These are phyloP conservation scores for Leccinum holopus DNA, from an alignment of 1,284 basidiomycete genomes.

Conservation along the genomic window DNA sequence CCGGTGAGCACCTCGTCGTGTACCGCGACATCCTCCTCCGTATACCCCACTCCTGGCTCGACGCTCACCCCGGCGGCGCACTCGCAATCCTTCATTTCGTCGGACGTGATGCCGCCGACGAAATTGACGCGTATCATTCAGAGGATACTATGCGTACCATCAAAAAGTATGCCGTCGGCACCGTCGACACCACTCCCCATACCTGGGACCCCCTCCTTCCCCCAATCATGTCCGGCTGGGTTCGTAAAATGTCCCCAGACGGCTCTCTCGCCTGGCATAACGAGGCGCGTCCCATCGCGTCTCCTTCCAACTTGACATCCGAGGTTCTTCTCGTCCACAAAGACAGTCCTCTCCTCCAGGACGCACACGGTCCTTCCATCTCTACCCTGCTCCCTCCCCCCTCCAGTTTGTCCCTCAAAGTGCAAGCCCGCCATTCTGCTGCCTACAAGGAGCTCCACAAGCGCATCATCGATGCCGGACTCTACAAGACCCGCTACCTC, in stretches of 20 bases:
- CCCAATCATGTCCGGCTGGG: slow-evolving; percentile 86
- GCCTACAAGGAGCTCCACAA: slow-evolving; percentile 84
- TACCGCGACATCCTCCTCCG: slow-evolving; percentile 77
- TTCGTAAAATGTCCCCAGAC: slow-evolving; percentile 45
- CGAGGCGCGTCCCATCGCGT: slow-evolving; percentile 53
- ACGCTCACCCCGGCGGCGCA: slow-evolving; percentile 85
- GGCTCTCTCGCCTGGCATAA: slow-evolving; percentile 57
- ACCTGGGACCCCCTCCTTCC: slow-evolving; percentile 86
- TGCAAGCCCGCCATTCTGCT: slow-evolving; percentile 70
- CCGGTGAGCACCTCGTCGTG: slow-evolving; percentile 80
- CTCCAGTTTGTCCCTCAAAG: slow-evolving; percentile 52
- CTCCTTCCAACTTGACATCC: slow-evolving; percentile 45
- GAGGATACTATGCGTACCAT: slow-evolving; percentile 67
- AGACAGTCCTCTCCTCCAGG: slow-evolving; percentile 26
- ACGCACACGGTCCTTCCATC: slow-evolving; percentile 45
- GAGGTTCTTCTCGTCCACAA: slow-evolving; percentile 63
- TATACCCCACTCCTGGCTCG: slow-evolving; percentile 82
- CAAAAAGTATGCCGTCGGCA: slow-evolving; percentile 72
- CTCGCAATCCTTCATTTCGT: slow-evolving; percentile 95
- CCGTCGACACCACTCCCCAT: slow-evolving; percentile 56
- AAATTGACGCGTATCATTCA: slow-evolving; percentile 91
- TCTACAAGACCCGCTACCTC: slow-evolving; percentile 83
- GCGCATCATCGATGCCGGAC: slow-evolving; percentile 74
- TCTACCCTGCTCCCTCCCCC: slow-evolving; percentile 53
- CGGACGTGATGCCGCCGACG: slow-evolving; percentile 92